Evolutionary conservation across 257 asterid genomes (phyloP).

Genomic region (Jaltomata sinuosa): DNA sequence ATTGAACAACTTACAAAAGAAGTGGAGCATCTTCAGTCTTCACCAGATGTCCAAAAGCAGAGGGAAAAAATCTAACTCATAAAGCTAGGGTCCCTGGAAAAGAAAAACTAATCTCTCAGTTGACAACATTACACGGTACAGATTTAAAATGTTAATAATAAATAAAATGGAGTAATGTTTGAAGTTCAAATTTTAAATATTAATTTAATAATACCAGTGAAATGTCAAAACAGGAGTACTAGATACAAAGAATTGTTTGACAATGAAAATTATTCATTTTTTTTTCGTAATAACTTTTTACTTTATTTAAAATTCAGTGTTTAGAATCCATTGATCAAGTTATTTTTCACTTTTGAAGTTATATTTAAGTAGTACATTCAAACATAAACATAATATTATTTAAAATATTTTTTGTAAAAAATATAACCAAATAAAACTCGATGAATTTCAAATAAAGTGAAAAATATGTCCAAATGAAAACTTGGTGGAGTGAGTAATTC

Average conservation of each 20-base stretch:
- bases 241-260: background rate
- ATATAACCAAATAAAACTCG: too few species aligned
- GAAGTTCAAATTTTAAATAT: background rate
- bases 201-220: background rate
- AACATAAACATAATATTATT: too few species aligned
- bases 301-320: too few species aligned
- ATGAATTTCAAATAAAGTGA: too few species aligned
- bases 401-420: too few species aligned
- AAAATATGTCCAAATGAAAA: background rate
- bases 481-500: background rate
- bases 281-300: too few species aligned
- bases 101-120: background rate
- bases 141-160: background rate
- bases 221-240: background rate
- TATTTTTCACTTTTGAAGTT: too few species aligned
- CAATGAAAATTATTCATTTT: background rate
- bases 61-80: background rate
- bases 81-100: background rate
- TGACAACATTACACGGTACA: background rate
- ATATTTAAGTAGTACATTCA: too few species aligned
- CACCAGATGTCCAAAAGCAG: background rate
- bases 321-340: too few species aligned
- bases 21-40: background rate
- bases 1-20: background rate
- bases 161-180: background rate